Base-by-base conservation (phyloP, 345 rosid species). In the Pelargonium nanum region DNA sequence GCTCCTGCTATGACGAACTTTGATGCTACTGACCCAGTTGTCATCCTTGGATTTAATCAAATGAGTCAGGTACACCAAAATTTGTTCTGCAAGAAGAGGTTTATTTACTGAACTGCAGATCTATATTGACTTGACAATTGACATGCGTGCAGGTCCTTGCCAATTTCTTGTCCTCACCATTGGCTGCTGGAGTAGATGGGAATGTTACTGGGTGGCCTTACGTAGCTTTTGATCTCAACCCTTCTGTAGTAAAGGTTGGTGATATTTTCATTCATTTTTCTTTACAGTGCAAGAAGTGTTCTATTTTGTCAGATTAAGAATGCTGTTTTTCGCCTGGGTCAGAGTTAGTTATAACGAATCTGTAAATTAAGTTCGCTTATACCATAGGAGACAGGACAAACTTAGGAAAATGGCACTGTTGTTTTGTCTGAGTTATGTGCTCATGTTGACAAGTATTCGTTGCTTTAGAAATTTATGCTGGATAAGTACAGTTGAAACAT, bases 1-100 rank as follows among this genome's bases (percentile, higher is more conserved):
- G 44, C 58, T 61, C 65, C 30, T 19, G 95, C 80, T 76, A 56
- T 60, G 60, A 84, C 83, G 63, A 89, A 72, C 74, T 92, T 68
- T 22, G 81, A 87, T 61, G 86, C 73, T 58, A 81, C 81, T 34
- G 96, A 92, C 69, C 96, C 98, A 56, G 76, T 92, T 72, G 93
- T 92, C 58, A 82, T 92, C 65, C 60, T 92, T 63, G 98, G 98
- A 75, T 92, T 92, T 67, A 91, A 89, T 62, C 96, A 89, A 80
- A 89, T 89, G 95, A 95, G 96, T 64, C 96, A 92, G 95, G 95
- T 91, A 71, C 51, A 26, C 21, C 28, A 44, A 32, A 45, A 34
- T 32, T 24, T 24, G 17, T 51, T 20, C 59, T 67, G 44, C 21
- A 52, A 19, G 56, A 51, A 60, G 25, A 51, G 26, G 15, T 40